These are phyloP conservation scores for Ascomycota sp. DNA, from an alignment of 2,329 filamentous ascomycete species.

Conservation along the genomic window DNA sequence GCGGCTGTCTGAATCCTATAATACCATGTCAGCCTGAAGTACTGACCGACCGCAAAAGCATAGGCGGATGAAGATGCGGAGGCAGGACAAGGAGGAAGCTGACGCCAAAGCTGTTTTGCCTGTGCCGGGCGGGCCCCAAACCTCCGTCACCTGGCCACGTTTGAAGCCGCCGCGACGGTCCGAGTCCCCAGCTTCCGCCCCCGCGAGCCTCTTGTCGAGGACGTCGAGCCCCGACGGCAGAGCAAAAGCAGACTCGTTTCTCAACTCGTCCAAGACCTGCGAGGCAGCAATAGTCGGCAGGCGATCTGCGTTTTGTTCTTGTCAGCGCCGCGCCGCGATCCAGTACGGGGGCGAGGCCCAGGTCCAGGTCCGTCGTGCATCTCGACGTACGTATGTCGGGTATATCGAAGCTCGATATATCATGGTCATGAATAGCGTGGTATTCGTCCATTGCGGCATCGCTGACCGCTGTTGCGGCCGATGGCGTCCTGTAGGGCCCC, in stretches of 20 bases:
- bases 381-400: slow-evolving; percentile 26
- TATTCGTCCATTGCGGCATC: too few relatives aligned
- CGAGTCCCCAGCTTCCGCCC: slow-evolving; percentile 3
- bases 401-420: slow-evolving; percentile 39
- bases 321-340: too few relatives aligned
- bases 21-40: neutral
- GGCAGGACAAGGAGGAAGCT: neutral
- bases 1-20: slow-evolving; percentile 48
- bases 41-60: too few relatives aligned
- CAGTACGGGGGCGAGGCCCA: neutral
- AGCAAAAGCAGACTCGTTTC: slow-evolving; percentile 25
- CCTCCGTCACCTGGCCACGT: slow-evolving; percentile 62
- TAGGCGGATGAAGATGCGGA: neutral
- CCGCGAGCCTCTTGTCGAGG: slow-evolving; percentile 28
- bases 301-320: slow-evolving; percentile 31
- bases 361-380: neutral
- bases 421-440: slow-evolving; percentile 36
- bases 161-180: slow-evolving; percentile 34
- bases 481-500: too few relatives aligned
- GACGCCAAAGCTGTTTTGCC: slow-evolving; percentile 75
- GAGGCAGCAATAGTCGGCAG: slow-evolving; percentile 60
- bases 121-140: slow-evolving; percentile 71
- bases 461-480: too few relatives aligned
- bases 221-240: slow-evolving; percentile 34
- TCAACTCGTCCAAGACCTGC: slow-evolving; percentile 43